These are phyloP conservation scores for Trichoderma sp. DNA, from an alignment of 2,329 filamentous ascomycete genomes.

Conservation along the genomic window DNA sequence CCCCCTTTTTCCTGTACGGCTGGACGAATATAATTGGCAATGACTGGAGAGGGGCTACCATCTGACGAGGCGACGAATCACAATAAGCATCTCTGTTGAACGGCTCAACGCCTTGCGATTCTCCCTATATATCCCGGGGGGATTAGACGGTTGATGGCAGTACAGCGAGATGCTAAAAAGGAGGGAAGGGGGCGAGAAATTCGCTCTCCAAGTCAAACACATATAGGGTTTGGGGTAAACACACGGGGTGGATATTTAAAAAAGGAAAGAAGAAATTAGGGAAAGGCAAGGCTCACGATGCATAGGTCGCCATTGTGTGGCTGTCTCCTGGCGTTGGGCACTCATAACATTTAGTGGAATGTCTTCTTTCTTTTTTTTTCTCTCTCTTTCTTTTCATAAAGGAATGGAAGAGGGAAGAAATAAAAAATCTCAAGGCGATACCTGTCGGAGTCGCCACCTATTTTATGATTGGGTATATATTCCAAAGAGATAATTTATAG, in stretches of 20 bases:
- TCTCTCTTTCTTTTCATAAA: neutral
- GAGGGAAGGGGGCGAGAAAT: neutral
- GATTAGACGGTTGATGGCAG: neutral
- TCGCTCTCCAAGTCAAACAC: neutral
- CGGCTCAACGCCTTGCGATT: neutral
- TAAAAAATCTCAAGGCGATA: constrained; percentile 10
- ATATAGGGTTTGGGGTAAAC: constrained; percentile 9
- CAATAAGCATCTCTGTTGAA: constrained; percentile 7
- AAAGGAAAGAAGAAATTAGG: constrained; percentile 14
- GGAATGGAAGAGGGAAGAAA: neutral
- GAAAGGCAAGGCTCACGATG: constrained; percentile 18
- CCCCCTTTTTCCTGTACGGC: constrained; percentile 6
- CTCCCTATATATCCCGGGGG: neutral
- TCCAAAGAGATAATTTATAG: constrained; percentile 18
- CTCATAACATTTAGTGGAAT: constrained; percentile 9
- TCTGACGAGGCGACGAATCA: constrained; percentile 18
- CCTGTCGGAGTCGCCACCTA: neutral
- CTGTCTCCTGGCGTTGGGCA: constrained; percentile 22
- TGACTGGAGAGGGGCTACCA: constrained; percentile 2
- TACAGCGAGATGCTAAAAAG: neutral
- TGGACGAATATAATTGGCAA: constrained; percentile 16
- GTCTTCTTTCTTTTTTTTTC: neutral
- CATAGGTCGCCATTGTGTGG: constrained; percentile 20
- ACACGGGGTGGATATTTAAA: constrained; percentile 5
- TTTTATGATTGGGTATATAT: constrained; percentile 22